Evolutionary conservation across 768 basidiomycete species (phyloP).

Genomic region (Panellus pusillus): DNA sequence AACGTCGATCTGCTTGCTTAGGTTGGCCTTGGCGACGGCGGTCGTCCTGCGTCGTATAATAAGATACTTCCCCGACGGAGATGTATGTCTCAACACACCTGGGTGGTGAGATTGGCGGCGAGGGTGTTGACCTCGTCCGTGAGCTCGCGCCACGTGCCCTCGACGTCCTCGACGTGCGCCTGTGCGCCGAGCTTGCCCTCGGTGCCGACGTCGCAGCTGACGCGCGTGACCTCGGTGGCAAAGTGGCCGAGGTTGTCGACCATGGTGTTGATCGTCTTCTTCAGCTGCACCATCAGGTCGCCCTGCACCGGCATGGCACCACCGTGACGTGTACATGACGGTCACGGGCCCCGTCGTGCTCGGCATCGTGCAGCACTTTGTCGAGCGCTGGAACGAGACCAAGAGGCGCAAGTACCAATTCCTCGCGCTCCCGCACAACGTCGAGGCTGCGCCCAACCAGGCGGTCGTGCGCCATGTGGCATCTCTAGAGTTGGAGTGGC

Average conservation of each 20-base stretch:
- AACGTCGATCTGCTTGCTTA: slow-evolving; percentile 74
- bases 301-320: too few relatives aligned
- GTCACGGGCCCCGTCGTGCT: too few relatives aligned
- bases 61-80: too few relatives aligned
- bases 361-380: too few relatives aligned
- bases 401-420: slow-evolving; percentile 44
- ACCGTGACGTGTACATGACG: too few relatives aligned
- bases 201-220: slow-evolving; percentile 64
- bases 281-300: slow-evolving; percentile 69
- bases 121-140: slow-evolving; percentile 62
- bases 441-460: slow-evolving; percentile 61
- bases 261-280: slow-evolving; percentile 60
- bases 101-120: too few relatives aligned
- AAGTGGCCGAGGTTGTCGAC: slow-evolving; percentile 49
- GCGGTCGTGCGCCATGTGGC: slow-evolving; percentile 74
- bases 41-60: too few relatives aligned
- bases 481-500: slow-evolving; percentile 47
- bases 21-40: slow-evolving; percentile 72
- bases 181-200: too few relatives aligned
- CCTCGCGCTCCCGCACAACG: slow-evolving; percentile 77
- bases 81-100: slow-evolving; percentile 64
- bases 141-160: slow-evolving; percentile 69
- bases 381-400: too few relatives aligned
- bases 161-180: slow-evolving; percentile 67
- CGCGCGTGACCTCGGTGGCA: slow-evolving; percentile 64